Base-by-base conservation (phyloP, 164 flowering plant species). In the Euptelea pleiosperma region DNA sequence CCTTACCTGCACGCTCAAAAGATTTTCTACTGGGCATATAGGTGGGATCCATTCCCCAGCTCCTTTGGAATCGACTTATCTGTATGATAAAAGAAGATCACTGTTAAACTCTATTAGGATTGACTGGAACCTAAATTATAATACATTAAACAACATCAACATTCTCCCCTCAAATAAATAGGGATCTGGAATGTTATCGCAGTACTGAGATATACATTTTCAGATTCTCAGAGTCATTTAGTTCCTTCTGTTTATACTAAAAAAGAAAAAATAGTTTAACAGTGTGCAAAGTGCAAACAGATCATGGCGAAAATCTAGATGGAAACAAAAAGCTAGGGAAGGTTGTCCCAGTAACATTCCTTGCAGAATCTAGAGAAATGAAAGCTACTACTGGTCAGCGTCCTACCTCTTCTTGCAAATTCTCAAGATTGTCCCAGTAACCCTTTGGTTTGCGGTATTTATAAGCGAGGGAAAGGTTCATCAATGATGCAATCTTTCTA, bases 401-500 rank as follows among this genome's bases (percentile, higher is more conserved):
- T 33, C 60, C 39, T 60, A 87, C 96, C 96, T 92, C 96, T 65
- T 86, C 89, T 64, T 82, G 74, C 81, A 92, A 59, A 69, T 89
- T 87, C 52, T 87, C 96, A 47, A 89, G 77, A 67, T 79, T 79
- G 77, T 92, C 96, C 96, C 96, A 89, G 59, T 85, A 87, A 58
- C 96, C 96, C 73, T 89, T 92, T 40, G 98, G 98, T 68, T 89
- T 92, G 2, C 96, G 89, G 36, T 82, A 74, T 62, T 92, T 92
- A 73, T 92, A 92, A 52, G 98, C 91, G 62, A 86, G 96, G 51
- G 98, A 82, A 37, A 92, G 96, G 67, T 86, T 83, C 93, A 89
- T 79, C 68, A 78, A 25, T 14, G 82, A 66, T 22, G 96, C 91
- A 19, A 92, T 86, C 68, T 78, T 87, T 71, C 93, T 75, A 48